Evolutionary conservation across 805 yeast genomes (phyloP), one percentile per base, ranked within the genome.

Genomic region (Hanseniaspora lachancei): DNA sequence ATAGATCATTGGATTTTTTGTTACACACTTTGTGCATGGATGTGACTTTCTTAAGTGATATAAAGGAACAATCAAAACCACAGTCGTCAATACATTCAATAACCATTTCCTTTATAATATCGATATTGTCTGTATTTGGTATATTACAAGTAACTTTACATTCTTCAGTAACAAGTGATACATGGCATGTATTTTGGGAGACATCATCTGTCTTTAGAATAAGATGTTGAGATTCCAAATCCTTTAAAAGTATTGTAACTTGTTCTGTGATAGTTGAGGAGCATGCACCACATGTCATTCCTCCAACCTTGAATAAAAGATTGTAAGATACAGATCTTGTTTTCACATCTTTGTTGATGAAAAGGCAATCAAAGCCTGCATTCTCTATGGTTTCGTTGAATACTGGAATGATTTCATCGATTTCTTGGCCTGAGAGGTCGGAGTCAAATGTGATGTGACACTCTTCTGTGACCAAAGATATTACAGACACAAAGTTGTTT

Each of bases 201-300:
- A 44, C 9, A 0, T 75, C 86, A 5, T 68, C 63, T 1, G 62
- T 49, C 2, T 87, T 84, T 1, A 84, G 85, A 0, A 70, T 68
- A 0, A 27, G 12, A 15, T 20, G 5, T 4, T 42, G 20, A 16
- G 15, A 20, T 13, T 43, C 43, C 34, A 43, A 12, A 0, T 51
- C n/a, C 5, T 27, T 35, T 20, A 51, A 9, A 3, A 36, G 18
- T 9, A 4, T 13, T 8, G 43, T 24, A 2, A 50, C 42, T 42
- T 81, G 81, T 23, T 70, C 68, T 0, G 82, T 77, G 23, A 91
- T 78, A 0, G 93, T 72, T 1, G 82, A 74, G 0, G 86, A 76
- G 65, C 97, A 91, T 1, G 95, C 77, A 1, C 93, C 83, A 64
- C 97, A 91, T 1, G 97, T 89, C 97, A 89, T 91, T 2, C 97